Base-by-base conservation (phyloP, 352 stramenopile genomes). In the Pilasporangium apinafurcum region DNA sequence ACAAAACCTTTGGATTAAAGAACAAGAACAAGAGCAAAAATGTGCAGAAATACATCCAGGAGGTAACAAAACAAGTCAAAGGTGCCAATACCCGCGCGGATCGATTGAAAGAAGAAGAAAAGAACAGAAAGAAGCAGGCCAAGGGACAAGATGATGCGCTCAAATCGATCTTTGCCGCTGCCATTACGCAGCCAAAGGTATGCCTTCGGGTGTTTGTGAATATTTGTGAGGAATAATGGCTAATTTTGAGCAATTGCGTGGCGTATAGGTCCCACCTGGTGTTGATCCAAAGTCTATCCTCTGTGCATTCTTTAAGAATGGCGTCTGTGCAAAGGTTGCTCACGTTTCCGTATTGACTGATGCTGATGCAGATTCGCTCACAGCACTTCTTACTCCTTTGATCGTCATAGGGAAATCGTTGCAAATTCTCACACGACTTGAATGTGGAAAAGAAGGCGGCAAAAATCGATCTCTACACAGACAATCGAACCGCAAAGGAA, bases 1-100 rank as follows among this genome's bases (percentile, higher is more conserved):
- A 99, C 73, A 98, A 98, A 72, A 99, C 96, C 13, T 99, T 99
- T 56, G 97, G 97, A 21, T 74, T 99, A 20, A 99, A 99, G 73
- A 99, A 99, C 79, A 99, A 99, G 65, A 99, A 99, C 67, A 99
- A 99, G 74, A 94, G 70, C 59, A 97, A 96, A 52, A 96, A 96
- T 54, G 92, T 98, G 39, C 91, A 98, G 59, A 83, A 94, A 59
- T 95, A 92, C 65, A 88, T 97, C 39, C 68, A 92, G 62, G 71
- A 92, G 43, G 83, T 95, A 34, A 86, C 83, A 31, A 95, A 95
- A 51, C 82, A 95, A 59, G 83, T 92, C 39, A 94, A 91, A 62
- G 83, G 82, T 37, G 67, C 28, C 43, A 92, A 78, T 43, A 78
- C 80, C 41, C 75, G 78, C 46, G 76, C 78, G 44, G 75, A 94